phyloP scores from a whole-genome alignment of 257 asterid genomes.

The Lavandula angustifolia region DNA sequence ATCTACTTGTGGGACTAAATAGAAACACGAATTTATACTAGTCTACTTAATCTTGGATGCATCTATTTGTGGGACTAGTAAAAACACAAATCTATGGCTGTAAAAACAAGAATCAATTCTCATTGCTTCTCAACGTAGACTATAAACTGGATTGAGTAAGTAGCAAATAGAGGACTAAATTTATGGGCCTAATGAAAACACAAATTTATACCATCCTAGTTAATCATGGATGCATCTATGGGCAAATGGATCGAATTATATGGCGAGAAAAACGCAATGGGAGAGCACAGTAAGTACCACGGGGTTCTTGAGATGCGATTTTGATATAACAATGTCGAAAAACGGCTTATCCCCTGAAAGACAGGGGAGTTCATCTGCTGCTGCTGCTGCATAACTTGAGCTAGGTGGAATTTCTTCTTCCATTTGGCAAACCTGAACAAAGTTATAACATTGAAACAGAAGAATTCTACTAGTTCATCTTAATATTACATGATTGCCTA shows the following conservation, averaged over 20 bases:
- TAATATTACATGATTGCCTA: background rate
- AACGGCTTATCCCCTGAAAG: slow-evolving; percentile 35
- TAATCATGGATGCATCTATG: background rate
- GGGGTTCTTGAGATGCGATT: slow-evolving; percentile 13
- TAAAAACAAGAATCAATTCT: background rate
- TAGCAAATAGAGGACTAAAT: too few relatives aligned
- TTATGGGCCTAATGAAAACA: too few relatives aligned
- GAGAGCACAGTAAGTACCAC: slow-evolving; percentile 35
- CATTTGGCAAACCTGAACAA: slow-evolving; percentile 10
- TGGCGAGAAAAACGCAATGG: background rate
- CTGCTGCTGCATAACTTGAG: slow-evolving; percentile 11
- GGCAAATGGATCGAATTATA: background rate
- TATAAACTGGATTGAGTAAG: too few relatives aligned
- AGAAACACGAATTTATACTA: background rate
- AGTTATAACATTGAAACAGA: background rate
- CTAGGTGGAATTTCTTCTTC: background rate
- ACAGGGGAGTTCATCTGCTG: slow-evolving; percentile 26
- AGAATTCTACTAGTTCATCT: background rate
- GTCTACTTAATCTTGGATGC: background rate
- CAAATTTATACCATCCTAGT: too few relatives aligned
- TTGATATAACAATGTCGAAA: slow-evolving; percentile 30
- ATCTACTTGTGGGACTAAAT: too few relatives aligned
- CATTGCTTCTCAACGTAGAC: background rate
- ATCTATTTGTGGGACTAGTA: background rate
- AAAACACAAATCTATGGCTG: background rate